Percentiles rank a stretch among this genome's conserved stretches.
Conservation (phyloP, 2,329 filamentous ascomycete genomes). For the Acephala macrosclerotiorum region DNA sequence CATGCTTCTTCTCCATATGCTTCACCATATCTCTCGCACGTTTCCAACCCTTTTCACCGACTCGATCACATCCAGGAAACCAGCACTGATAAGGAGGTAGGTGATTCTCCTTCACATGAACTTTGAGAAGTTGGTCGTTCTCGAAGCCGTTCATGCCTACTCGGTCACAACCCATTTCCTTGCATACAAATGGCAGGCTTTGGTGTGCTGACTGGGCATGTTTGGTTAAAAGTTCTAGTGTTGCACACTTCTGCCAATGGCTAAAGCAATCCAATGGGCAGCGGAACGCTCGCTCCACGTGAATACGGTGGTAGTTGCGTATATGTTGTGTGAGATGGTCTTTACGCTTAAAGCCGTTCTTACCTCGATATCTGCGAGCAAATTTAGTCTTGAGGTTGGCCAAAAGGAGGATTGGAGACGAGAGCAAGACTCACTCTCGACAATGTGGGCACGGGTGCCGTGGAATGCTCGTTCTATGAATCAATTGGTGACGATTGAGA, state of each 20-base stretch:
- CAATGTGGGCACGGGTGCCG: constrained; percentile 44
- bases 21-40: constrained; percentile 30
- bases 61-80: constrained; percentile 28
- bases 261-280: no score
- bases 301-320: constrained; percentile 45
- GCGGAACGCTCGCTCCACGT: constrained; percentile 18
- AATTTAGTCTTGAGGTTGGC: neutral
- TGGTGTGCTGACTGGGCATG: neutral
- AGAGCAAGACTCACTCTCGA: constrained; percentile 30
- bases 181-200: neutral
- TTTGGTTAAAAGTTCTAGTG: neutral
- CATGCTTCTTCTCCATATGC: constrained; percentile 29
- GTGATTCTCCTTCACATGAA: constrained; percentile 32
- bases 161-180: constrained; percentile 16
- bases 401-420: no score
- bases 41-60: constrained; percentile 31
- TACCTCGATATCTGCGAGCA: constrained; percentile 39
- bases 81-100: constrained; percentile 28
- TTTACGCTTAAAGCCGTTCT: constrained; percentile 46
- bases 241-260: neutral
- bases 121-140: constrained; percentile 18
- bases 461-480: constrained; percentile 20
- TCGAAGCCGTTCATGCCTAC: constrained; percentile 22
- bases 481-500: constrained; percentile 37
- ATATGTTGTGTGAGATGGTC: constrained; percentile 49